Evolutionary conservation across 1,284 basidiomycete genomes (phyloP).

Genomic region (Neonothopanus nambi): DNA sequence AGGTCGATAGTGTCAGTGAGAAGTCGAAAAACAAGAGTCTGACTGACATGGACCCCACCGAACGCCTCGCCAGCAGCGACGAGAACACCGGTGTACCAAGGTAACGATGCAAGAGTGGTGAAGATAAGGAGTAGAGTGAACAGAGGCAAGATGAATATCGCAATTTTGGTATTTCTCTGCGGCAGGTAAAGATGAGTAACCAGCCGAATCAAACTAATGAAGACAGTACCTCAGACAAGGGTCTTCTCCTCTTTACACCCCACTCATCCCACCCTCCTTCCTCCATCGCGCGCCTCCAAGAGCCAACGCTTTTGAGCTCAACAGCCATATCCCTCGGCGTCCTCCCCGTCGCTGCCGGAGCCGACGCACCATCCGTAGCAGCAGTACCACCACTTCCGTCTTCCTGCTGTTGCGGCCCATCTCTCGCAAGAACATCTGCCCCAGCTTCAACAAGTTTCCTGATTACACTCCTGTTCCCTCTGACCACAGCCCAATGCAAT

Average conservation of each 20-base stretch:
- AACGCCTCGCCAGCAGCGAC: constrained; percentile 86
- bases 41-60: constrained; percentile 86
- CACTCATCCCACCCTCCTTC: constrained; percentile 82
- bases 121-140: constrained; percentile 83
- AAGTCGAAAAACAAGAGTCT: constrained; percentile 9
- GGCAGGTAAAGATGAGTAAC: constrained; percentile 6
- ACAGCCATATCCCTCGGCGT: constrained; percentile 94
- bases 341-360: constrained; percentile 74
- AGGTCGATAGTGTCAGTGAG: constrained; percentile 3
- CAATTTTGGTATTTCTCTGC: constrained; percentile 77
- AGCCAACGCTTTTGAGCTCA: constrained; percentile 87
- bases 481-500: constrained; percentile 98
- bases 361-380: no score
- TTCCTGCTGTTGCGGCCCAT: no score
- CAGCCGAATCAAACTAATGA: background rate
- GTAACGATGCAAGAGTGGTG: constrained; percentile 76
- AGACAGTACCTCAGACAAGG: constrained; percentile 65
- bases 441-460: constrained; percentile 84
- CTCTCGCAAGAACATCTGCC: constrained; percentile 75
- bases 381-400: no score
- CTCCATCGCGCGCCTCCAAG: constrained; percentile 86
- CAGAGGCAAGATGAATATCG: constrained; percentile 82
- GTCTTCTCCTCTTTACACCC: constrained; percentile 67
- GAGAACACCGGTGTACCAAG: constrained; percentile 88
- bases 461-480: constrained; percentile 89